Evolutionary conservation across 495 filamentous ascomycete genomes (phyloP), one percentile per base, ranked within the genome.

Genomic region (Podospora pseudopauciseta): DNA sequence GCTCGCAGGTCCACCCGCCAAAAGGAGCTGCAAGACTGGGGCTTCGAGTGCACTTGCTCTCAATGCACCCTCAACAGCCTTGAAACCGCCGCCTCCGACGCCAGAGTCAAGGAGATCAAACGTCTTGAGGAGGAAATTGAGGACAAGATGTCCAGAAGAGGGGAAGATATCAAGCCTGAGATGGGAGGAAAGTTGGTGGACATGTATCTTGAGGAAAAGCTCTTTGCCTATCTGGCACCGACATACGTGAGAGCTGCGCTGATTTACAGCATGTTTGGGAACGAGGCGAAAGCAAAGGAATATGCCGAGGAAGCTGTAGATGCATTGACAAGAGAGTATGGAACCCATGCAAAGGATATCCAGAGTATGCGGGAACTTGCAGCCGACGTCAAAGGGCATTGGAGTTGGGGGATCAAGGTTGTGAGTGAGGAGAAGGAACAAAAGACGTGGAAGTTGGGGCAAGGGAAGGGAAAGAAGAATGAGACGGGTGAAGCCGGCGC

Each of bases 171-270:
- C 3, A 74, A 73, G 2, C 73, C 79, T 1, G 77, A 79, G 13
- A 79, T 75, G 9, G 79, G 74, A 16, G 77, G 65, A 1, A 58
- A 76, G 62, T 62, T 81, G 53, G 75, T 76, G 6, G 65, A 65
- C 19, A 65, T 83, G 28, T 80, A 80, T 63, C 68, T 73, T 19
- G 65, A 71, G 23, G 81, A 83, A 57, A 54, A 73, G 20, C 67
- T 83, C 9, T 65, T 79, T n/a, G 71, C 73, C 7, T 78, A 80
- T 39, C 67, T 82, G 15, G 78, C 75, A 4, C 74, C 73, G 9
- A 77, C 74, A 4, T 79, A 81, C 64, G 80, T 78, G 3, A 68
- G 77, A 6, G 81, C 80, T 5, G 81, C 81, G 56, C 69, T 83
- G 16, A 76, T 82, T 57, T 78, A 74, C 55, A 74, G 77, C n/a